phyloP scores from a whole-genome alignment of 345 rosid species.

The Arabis alpina region DNA sequence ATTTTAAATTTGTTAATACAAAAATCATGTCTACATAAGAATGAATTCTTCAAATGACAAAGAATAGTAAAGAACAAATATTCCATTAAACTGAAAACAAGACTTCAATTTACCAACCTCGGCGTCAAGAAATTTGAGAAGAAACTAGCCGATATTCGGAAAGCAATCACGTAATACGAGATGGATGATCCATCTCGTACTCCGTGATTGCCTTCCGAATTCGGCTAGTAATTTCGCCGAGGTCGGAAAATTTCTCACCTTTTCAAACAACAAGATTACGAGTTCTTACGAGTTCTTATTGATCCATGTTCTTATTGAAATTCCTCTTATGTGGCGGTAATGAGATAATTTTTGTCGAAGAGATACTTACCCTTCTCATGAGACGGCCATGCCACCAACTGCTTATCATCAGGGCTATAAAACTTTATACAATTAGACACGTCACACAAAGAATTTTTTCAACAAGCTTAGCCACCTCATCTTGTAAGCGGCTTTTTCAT shows the following conservation, averaged over 20 bases:
- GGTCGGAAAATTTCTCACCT: slow-evolving; percentile 2
- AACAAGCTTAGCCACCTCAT: neutral
- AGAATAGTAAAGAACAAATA: slow-evolving; percentile 3
- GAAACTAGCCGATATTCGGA: too few species aligned
- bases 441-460: neutral
- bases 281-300: too few species aligned
- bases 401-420: neutral
- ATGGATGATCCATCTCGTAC: slow-evolving; percentile 21
- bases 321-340: slow-evolving; percentile 8
- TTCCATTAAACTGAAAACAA: slow-evolving; percentile 9
- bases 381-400: slow-evolving; percentile 20
- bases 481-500: neutral
- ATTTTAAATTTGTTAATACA: neutral
- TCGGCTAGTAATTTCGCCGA: neutral
- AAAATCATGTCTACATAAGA: neutral
- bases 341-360: neutral
- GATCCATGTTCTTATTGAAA: neutral
- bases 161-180: neutral
- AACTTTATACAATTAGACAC: neutral
- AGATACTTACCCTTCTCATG: neutral
- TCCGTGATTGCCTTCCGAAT: neutral
- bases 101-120: neutral
- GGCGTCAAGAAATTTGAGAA: too few species aligned
- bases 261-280: too few species aligned
- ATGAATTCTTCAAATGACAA: slow-evolving; percentile 6